A percentile compares a stretch with the other conserved stretches of the same genome.
Evolutionary conservation across 331 rosid genomes (phyloP).

Genomic region (Erythrophleum ivorense): DNA sequence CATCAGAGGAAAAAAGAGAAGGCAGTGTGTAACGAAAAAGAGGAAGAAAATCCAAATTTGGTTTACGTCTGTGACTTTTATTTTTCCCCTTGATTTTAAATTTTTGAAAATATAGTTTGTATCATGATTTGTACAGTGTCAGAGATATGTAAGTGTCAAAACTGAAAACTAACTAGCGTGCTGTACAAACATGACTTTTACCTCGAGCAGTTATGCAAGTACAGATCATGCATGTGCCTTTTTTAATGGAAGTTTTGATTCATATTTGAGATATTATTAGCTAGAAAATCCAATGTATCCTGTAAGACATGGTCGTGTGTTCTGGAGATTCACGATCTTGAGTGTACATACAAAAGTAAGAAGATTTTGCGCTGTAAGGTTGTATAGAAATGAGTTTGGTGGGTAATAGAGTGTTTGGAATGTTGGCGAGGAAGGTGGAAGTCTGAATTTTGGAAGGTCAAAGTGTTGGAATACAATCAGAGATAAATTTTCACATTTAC

Average conservation of each 20-base stretch:
- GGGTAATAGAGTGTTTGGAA: not conserved
- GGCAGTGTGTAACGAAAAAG: not conserved
- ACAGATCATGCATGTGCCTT: not conserved
- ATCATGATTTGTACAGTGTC: conserved; percentile 54
- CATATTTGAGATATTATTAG: not conserved
- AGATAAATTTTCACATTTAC: no score
- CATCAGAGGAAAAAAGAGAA: conserved; percentile 20
- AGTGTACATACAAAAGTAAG: no score
- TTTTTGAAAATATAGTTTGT: conserved; percentile 40
- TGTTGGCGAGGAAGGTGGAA: no score
- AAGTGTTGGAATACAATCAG: no score
- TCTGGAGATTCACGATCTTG: no score
- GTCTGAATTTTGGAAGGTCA: no score
- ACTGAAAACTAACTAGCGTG: conserved; percentile 43
- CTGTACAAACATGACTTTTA: conserved; percentile 55
- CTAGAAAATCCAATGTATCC: not conserved
- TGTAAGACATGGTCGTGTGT: not conserved
- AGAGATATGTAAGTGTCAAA: conserved; percentile 29
- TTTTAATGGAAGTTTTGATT: not conserved
- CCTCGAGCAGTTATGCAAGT: conserved; percentile 11
- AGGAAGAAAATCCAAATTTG: conserved; percentile 3
- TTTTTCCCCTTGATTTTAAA: not conserved
- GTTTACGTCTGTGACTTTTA: conserved; percentile 26
- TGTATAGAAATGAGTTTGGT: no score
- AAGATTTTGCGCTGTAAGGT: no score